Percentiles rank a stretch among this genome's conserved stretches.
Evolutionary conservation across 2,329 filamentous ascomycete genomes (phyloP).

Genomic region (Sclerotinia glacialis): DNA sequence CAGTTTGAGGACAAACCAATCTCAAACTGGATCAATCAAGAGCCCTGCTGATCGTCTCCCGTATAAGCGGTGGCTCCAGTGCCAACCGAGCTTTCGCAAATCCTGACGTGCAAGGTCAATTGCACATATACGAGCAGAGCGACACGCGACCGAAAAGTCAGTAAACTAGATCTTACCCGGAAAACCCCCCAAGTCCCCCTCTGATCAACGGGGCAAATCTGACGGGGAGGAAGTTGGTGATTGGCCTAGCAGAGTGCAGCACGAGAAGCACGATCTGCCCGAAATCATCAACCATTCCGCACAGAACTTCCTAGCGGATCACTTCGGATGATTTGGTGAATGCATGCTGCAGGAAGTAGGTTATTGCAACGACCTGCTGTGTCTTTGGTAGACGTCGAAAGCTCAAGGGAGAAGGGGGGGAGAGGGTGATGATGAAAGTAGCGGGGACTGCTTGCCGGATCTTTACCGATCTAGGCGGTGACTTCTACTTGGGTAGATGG

Average conservation of each 20-base stretch:
- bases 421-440: neutral
- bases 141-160: slow-evolving; percentile 1
- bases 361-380: slow-evolving; percentile 28
- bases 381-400: neutral
- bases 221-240: slow-evolving; percentile 41
- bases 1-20: no score
- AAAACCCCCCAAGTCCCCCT: neutral
- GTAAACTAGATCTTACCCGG: neutral
- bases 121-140: neutral
- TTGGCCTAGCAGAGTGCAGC: slow-evolving; percentile 39
- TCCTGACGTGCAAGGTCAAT: neutral
- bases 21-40: no score
- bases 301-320: neutral
- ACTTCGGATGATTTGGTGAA: slow-evolving; percentile 22
- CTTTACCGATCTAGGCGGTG: neutral
- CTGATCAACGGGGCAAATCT: slow-evolving; percentile 3
- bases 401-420: neutral
- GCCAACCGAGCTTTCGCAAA: neutral
- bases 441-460: neutral
- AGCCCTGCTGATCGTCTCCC: no score
- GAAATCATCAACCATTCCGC: neutral
- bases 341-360: slow-evolving; percentile 37
- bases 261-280: no score
- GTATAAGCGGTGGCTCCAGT: neutral
- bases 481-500: neutral